These are phyloP conservation scores for Trichoderma asperelloides DNA, from an alignment of 495 filamentous ascomycete species.

Conservation along the genomic window DNA sequence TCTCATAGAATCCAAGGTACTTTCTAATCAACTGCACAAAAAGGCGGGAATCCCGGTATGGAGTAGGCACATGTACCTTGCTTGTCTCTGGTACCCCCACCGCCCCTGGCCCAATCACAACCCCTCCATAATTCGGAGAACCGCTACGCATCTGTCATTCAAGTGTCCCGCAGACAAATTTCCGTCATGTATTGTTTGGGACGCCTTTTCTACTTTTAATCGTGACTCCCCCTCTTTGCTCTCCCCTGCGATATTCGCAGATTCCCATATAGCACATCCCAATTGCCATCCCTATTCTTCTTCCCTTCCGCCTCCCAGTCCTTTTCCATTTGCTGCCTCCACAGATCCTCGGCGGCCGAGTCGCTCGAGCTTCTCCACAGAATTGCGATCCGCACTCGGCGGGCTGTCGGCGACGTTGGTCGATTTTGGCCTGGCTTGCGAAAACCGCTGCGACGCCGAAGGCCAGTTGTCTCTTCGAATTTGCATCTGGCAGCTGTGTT, in stretches of 20 bases:
- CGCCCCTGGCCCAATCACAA: neutral
- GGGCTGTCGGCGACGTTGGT: conserved; percentile 1
- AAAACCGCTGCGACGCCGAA: neutral
- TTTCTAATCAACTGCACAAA: neutral
- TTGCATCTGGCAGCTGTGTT: neutral
- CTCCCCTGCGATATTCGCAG: neutral
- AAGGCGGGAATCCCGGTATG: too few species aligned
- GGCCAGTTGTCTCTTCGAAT: neutral
- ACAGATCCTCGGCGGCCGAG: neutral
- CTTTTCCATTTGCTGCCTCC: neutral
- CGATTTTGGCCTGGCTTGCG: neutral
- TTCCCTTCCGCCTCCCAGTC: neutral
- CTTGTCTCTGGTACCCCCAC: neutral
- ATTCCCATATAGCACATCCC: neutral
- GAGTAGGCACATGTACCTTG: neutral
- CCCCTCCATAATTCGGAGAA: neutral
- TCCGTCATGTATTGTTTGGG: neutral
- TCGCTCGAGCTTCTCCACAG: neutral
- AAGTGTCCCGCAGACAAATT: neutral
- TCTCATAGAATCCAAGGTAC: too few species aligned
- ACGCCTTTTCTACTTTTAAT: neutral
- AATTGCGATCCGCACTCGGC: conserved; percentile 2
- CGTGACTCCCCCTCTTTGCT: neutral
- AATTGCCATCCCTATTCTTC: neutral
- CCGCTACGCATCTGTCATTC: neutral